These are phyloP conservation scores for Millerozyma acaciae DNA, from an alignment of 805 yeast species.

Conservation along the genomic window DNA sequence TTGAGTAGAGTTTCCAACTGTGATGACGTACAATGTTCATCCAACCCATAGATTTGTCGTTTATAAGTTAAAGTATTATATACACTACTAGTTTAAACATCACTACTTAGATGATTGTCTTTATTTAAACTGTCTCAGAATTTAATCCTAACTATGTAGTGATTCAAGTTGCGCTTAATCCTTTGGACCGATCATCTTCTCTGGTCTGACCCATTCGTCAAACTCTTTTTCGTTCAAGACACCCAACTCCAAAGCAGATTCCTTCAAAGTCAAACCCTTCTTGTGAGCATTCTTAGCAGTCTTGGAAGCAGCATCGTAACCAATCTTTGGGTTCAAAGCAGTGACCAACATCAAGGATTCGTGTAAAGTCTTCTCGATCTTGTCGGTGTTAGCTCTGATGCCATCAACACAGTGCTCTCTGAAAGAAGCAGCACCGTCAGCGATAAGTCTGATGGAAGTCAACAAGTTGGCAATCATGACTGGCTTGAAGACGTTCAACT, in stretches of 20 bases:
- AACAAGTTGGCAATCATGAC: conserved; percentile 88
- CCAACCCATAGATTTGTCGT: no score
- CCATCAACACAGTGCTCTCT: conserved; percentile 94
- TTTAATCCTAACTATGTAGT: neutral
- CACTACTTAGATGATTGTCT: no score
- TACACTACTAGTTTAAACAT: no score
- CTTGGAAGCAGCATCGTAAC: conserved; percentile 96
- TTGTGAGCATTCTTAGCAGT: conserved; percentile 98
- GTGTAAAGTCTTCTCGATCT: conserved; percentile 81
- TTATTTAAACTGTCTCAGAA: no score
- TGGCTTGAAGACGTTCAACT: conserved; percentile 97
- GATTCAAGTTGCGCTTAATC: conserved; percentile 18
- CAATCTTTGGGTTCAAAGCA: conserved; percentile 97
- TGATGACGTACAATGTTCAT: no score
- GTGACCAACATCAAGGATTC: conserved; percentile 98
- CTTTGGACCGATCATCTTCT: conserved; percentile 96
- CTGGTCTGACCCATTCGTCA: conserved; percentile 96
- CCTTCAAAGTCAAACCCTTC: conserved; percentile 93
- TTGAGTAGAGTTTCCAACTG: no score
- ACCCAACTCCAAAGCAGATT: conserved; percentile 88
- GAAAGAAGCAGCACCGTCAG: conserved; percentile 88
- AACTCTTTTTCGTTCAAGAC: conserved; percentile 82
- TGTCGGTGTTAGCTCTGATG: conserved; percentile 80
- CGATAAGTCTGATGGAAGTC: conserved; percentile 80
- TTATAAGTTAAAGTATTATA: no score